Evolutionary conservation across 1,139 yeast genomes (phyloP).

Genomic region (Pichia inconspicua): DNA sequence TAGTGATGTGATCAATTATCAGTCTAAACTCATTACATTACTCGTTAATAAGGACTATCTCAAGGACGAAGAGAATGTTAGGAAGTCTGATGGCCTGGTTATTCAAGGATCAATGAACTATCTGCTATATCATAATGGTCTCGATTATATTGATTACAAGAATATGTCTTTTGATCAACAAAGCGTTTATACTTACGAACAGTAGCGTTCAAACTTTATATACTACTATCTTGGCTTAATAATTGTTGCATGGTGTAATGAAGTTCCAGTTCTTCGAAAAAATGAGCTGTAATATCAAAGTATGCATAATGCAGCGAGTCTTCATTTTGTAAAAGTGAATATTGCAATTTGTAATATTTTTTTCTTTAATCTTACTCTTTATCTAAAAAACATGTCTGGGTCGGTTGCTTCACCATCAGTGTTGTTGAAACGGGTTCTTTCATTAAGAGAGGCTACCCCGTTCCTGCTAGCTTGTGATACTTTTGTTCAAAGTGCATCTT

Average conservation of each 20-base stretch:
- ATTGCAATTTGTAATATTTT: neutral
- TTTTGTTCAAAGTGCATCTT: constrained; percentile 55
- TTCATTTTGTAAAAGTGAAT: too few species aligned
- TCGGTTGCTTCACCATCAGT: constrained; percentile 45
- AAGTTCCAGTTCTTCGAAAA: too few species aligned
- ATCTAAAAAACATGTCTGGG: constrained; percentile 17
- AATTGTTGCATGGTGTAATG: neutral
- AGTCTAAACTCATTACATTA: constrained; percentile 44
- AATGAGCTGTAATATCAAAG: too few species aligned
- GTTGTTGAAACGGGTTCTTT: constrained; percentile 52
- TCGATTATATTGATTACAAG: neutral
- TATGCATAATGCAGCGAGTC: neutral
- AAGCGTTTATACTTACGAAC: neutral
- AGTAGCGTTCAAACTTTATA: neutral
- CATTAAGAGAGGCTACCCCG: constrained; percentile 67
- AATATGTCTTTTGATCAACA: constrained; percentile 1
- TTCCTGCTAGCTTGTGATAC: constrained; percentile 64
- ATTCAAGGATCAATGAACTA: constrained; percentile 4
- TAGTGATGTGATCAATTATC: constrained; percentile 43
- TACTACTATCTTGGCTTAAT: neutral
- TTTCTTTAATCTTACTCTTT: neutral
- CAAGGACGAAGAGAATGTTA: constrained; percentile 30
- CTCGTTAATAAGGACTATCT: constrained; percentile 36
- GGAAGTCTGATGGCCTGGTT: constrained; percentile 10
- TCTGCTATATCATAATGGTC: neutral